Conservation (phyloP, 192 early-diverging fungal species). For the Spinellus fusiger region DNA sequence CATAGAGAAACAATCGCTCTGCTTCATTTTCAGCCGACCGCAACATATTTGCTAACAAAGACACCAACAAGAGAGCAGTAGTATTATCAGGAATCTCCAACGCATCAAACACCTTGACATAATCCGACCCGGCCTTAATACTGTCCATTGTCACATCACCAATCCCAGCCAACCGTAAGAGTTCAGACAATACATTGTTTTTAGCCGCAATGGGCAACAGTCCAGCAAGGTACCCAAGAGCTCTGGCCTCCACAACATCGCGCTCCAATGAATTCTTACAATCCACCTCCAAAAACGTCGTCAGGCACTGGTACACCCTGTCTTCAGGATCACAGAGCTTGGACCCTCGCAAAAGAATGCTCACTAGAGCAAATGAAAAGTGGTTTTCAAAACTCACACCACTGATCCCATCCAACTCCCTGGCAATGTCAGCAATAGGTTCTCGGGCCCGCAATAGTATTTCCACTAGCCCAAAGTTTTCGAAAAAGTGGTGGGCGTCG, state of each 20-base stretch:
- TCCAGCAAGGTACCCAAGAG: conserved; percentile 72
- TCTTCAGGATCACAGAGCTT: conserved; percentile 66
- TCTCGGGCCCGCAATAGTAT: conserved; percentile 62
- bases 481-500: conserved; percentile 61
- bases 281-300: conserved; percentile 64
- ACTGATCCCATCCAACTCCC: conserved; percentile 59
- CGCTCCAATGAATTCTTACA: conserved; percentile 40
- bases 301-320: conserved; percentile 59
- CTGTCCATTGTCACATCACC: conserved; percentile 38
- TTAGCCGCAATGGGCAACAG: conserved; percentile 69
- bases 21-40: conserved; percentile 62
- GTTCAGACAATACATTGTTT: conserved; percentile 56
- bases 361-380: conserved; percentile 78
- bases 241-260: conserved; percentile 34
- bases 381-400: conserved; percentile 78
- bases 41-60: conserved; percentile 61
- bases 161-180: conserved; percentile 46
- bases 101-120: conserved; percentile 52
- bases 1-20: conserved; percentile 65
- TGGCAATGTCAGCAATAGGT: conserved; percentile 60
- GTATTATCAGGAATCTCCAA: conserved; percentile 54
- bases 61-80: conserved; percentile 49
- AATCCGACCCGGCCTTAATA: conserved; percentile 36
- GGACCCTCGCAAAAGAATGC: conserved; percentile 74
- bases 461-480: conserved; percentile 46